Percentiles rank a stretch among this genome's conserved stretches.
phyloP scores from a whole-genome alignment of 805 yeast genomes.

The Lipomyces orientalis region DNA sequence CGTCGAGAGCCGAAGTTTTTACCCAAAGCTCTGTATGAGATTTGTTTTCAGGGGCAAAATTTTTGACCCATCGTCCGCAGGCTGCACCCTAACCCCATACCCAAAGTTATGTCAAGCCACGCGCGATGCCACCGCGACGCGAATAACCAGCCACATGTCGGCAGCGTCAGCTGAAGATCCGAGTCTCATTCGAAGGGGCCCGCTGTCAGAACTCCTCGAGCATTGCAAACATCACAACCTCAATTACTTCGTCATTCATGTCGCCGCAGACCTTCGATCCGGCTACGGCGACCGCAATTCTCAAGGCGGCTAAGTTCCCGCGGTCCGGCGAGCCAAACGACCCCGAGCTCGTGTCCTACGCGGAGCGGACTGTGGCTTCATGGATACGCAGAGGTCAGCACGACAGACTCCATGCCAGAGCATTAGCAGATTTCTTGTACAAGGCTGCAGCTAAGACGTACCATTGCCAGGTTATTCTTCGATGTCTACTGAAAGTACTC shows the following conservation, averaged over 20 bases:
- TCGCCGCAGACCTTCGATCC: slow-evolving; percentile 32
- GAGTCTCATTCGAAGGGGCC: not conserved
- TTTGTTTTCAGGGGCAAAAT: not conserved
- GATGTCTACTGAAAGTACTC: slow-evolving; percentile 30
- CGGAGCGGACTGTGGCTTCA: slow-evolving; percentile 23
- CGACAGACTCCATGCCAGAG: slow-evolving; percentile 31
- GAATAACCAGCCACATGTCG: not conserved
- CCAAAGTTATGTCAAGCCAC: not conserved
- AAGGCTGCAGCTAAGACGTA: slow-evolving; percentile 36
- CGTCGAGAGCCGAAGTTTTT: not conserved
- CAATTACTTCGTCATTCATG: slow-evolving; percentile 10
- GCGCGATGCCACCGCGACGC: not conserved
- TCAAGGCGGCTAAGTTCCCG: slow-evolving; percentile 29
- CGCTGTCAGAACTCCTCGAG: not conserved
- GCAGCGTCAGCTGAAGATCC: not conserved
- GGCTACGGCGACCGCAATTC: slow-evolving; percentile 26
- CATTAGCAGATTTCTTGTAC: slow-evolving; percentile 32
- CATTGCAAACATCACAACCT: not conserved
- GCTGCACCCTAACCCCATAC: not conserved
- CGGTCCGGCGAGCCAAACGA: slow-evolving; percentile 35
- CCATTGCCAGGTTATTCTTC: slow-evolving; percentile 30
- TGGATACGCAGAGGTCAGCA: slow-evolving; percentile 27
- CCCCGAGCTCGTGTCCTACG: slow-evolving; percentile 26
- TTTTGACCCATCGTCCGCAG: not conserved
- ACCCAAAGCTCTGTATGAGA: not conserved